Evolutionary conservation across 1,284 basidiomycete genomes (phyloP).

Genomic region (Pyrrhoderma noxium): DNA sequence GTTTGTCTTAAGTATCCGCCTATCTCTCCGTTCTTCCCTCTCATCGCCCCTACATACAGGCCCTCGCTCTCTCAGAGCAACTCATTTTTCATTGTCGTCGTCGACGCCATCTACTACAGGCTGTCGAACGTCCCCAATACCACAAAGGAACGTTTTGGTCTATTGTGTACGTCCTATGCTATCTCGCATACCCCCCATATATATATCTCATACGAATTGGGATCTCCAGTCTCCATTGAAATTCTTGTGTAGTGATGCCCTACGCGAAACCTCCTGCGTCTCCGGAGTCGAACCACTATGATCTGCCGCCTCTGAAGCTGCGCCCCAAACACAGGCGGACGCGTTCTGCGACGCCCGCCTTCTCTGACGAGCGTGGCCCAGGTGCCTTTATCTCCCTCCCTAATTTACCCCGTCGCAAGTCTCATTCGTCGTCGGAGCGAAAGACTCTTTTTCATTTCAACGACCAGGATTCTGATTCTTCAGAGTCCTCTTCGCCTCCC

Average conservation of each 20-base stretch:
- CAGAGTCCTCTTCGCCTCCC: constrained; percentile 20
- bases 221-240: background rate
- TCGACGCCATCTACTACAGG: no score
- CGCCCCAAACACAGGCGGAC: constrained; percentile 35
- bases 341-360: constrained; percentile 28
- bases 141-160: no score
- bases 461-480: constrained; percentile 23
- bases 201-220: background rate
- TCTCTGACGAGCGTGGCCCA: constrained; percentile 39
- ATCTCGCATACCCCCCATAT: background rate
- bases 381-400: constrained; percentile 48
- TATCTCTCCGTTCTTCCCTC: background rate
- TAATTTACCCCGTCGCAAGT: constrained; percentile 39
- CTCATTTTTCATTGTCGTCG: background rate
- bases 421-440: constrained; percentile 22
- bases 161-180: background rate
- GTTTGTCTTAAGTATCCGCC: no score
- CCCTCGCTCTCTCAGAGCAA: background rate
- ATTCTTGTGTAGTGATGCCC: constrained; percentile 12
- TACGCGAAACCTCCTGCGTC: constrained; percentile 16
- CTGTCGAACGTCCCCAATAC: no score
- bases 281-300: constrained; percentile 20
- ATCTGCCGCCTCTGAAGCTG: constrained; percentile 23
- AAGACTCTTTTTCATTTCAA: constrained; percentile 32
- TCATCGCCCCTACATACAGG: background rate